Evolutionary conservation across 345 rosid species (phyloP).

Genomic region (Raphanus raphanistrum): DNA sequence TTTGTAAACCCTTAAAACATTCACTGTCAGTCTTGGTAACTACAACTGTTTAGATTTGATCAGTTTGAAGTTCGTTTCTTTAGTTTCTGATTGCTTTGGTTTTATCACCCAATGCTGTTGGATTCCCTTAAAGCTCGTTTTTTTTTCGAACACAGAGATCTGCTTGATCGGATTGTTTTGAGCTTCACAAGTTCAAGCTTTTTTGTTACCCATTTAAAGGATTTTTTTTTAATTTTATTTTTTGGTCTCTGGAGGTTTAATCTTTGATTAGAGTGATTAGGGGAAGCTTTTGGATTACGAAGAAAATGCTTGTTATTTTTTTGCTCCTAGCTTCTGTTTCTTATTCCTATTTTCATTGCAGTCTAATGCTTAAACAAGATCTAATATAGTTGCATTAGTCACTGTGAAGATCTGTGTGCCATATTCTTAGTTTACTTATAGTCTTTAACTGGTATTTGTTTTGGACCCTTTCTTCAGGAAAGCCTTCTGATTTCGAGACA

Average conservation of each 20-base stretch:
- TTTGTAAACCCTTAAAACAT: neutral
- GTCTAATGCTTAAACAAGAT: neutral
- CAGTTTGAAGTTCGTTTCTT: neutral
- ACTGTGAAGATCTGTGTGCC: neutral
- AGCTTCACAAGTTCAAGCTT: neutral
- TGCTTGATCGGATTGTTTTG: slow-evolving; percentile 32
- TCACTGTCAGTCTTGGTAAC: slow-evolving; percentile 18
- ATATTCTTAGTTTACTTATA: neutral
- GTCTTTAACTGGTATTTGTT: slow-evolving; percentile 5
- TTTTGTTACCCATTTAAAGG: neutral
- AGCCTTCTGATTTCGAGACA: slow-evolving; percentile 35
- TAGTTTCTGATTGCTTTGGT: slow-evolving; percentile 33
- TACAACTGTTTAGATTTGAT: slow-evolving; percentile 27
- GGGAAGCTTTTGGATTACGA: neutral
- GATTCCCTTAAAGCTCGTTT: slow-evolving; percentile 27
- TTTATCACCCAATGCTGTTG: slow-evolving; percentile 32
- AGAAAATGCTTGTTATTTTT: neutral
- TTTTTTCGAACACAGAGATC: slow-evolving; percentile 27
- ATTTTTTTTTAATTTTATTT: neutral
- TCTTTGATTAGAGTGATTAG: slow-evolving; percentile 8
- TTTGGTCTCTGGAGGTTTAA: neutral
- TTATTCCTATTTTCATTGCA: slow-evolving; percentile 1
- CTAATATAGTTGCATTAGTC: neutral
- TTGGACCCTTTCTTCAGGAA: slow-evolving; percentile 33
- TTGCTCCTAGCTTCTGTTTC: neutral